Base-by-base conservation (phyloP, 257 asterid genomes). In the Misopates orontium region DNA sequence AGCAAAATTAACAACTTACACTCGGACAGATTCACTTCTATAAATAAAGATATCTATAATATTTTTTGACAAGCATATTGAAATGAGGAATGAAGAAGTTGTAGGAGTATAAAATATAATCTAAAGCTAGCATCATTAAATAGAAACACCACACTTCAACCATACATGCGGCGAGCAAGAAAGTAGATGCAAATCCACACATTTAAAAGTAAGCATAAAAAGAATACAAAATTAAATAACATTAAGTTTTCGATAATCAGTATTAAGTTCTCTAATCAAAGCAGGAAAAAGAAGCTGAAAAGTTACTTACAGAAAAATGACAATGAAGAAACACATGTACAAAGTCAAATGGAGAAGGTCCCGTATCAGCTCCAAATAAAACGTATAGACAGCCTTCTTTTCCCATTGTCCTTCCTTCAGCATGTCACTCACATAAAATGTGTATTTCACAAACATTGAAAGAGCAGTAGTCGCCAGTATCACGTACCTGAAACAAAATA, bases 371-470 rank as follows among this genome's bases (percentile, higher is more conserved):
- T 92, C 98, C 90, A 92, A 75, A 83, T 89, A 87, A 70, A 92
- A 92, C 72, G 97, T 92, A 79, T 80, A 92, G 70, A 92, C 98
- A 81, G 96, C 90, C 83, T 87, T 92, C 71, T 67, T 84, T 76
- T 92, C 98, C 98, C 98, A 92, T 67, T 92, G 98, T 28, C 98
- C 98, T 57, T 92, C 98, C 97, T 87, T 89, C 66, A 89, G 80
- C 98, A 92, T 87, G 83, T 93, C 99, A 49, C 85, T 83, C 13
- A 93, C 84, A 45, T 87, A 85, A 78, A 93, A 90, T 61, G 75
- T 65, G 77, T 93, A 93, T 75, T 93, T 93, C 82, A 90, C 81
- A 72, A 87, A 84, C 11, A 90, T 90, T 28, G 99, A 75, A 48
- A 93, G 79, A 23, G 97, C 90, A 57, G 97, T 82, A 66, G 96